These are phyloP conservation scores for Aegilops bicornis DNA, from an alignment of 176 grass and related monocot genomes.

Conservation along the genomic window DNA sequence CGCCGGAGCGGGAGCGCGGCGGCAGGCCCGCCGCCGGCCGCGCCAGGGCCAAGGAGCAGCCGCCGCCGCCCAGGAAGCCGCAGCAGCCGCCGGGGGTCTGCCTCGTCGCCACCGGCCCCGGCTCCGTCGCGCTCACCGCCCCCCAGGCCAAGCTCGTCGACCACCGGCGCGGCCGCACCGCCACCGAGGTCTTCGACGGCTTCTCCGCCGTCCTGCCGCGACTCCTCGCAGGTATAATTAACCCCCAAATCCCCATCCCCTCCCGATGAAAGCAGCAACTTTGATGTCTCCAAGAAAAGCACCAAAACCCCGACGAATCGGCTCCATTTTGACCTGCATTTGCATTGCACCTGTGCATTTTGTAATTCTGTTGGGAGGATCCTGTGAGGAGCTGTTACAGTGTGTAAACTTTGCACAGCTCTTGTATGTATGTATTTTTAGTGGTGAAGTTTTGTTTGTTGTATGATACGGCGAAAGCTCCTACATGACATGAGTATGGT, in stretches of 20 bases:
- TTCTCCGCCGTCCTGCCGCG: constrained; percentile 71
- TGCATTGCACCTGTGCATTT: not conserved
- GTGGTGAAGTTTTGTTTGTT: not conserved
- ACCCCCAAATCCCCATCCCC: not conserved
- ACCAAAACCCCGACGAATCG: too few species aligned
- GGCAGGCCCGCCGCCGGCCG: constrained; percentile 6
- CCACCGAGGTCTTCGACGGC: constrained; percentile 73
- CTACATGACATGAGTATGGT: not conserved
- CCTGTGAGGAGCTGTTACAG: not conserved
- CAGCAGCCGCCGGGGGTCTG: constrained; percentile 5
- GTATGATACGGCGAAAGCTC: not conserved
- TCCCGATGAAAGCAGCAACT: too few species aligned
- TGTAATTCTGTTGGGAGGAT: constrained; percentile 19
- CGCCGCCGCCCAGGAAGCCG: constrained; percentile 19
- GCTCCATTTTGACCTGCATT: not conserved
- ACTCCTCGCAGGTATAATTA: constrained; percentile 61
- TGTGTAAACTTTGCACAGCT: not conserved
- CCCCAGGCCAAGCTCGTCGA: constrained; percentile 61
- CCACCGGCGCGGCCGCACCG: constrained; percentile 52
- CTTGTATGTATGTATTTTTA: not conserved
- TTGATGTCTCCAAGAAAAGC: too few species aligned
- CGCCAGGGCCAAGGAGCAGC: constrained; percentile 32
- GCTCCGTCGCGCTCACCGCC: constrained; percentile 67
- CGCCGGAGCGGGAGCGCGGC: constrained; percentile 14
- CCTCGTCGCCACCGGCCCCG: constrained; percentile 51